Conservation (phyloP, 257 asterid genomes). For the Scutellaria minor region DNA sequence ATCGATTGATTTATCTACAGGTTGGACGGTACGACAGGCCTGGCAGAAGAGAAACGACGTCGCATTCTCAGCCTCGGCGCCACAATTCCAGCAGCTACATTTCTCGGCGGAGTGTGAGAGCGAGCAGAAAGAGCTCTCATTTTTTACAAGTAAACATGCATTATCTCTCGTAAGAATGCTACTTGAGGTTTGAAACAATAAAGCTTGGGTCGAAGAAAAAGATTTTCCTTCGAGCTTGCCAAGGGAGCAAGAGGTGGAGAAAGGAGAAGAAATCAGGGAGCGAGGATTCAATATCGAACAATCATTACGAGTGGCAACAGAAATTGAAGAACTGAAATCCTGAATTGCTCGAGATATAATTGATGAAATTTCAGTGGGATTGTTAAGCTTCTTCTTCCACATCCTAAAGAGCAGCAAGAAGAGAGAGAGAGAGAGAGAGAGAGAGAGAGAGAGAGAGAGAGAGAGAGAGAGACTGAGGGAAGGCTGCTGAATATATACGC, state of each 20-base stretch:
- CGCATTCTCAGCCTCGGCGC: conserved; percentile 43
- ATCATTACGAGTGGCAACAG: conserved; percentile 25
- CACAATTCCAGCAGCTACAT: conserved; percentile 79
- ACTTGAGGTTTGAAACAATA: conserved; percentile 29
- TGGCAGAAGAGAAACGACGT: conserved; percentile 74
- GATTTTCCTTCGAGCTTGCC: conserved; percentile 27
- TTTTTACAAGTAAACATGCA: conserved; percentile 17
- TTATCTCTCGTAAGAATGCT: conserved; percentile 29
- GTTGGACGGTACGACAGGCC: conserved; percentile 77
- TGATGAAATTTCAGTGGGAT: conserved; percentile 32
- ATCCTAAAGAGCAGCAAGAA: conserved; percentile 34
- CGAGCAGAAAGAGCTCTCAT: conserved; percentile 48
- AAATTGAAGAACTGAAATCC: conserved; percentile 32
- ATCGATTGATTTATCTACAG: conserved; percentile 68
- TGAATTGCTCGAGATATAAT: conserved; percentile 35
- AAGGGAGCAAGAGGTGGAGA: conserved; percentile 31
- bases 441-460: too few relatives aligned
- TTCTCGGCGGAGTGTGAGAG: conserved; percentile 40
- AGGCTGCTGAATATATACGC: conserved; percentile 41
- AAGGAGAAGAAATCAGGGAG: conserved; percentile 29
- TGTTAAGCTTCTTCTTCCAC: conserved; percentile 62
- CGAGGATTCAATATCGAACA: conserved; percentile 22
- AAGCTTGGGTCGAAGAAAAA: conserved; percentile 32
- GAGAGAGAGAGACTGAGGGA: neutral
- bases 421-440: neutral